Evolutionary conservation across 169 alveolate genomes (phyloP).

Genomic region (Plasmodium vinckei): DNA sequence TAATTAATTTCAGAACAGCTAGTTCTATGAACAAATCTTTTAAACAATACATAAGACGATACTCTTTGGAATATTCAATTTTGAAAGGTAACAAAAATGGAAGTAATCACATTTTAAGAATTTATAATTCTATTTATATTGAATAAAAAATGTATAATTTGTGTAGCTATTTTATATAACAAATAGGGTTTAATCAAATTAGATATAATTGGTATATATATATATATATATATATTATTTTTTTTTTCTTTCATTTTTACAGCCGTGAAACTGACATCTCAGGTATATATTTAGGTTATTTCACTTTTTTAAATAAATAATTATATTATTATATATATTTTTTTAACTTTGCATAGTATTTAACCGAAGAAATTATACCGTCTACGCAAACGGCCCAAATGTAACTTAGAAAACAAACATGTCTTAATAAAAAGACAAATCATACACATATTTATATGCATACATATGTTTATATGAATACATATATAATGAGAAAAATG

Average conservation of each 20-base stretch:
- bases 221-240: not conserved
- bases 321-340: slow-evolving; percentile 11
- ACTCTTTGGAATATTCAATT: slow-evolving; percentile 62
- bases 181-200: too few relatives aligned
- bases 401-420: slow-evolving; percentile 15
- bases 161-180: too few relatives aligned
- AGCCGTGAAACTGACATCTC: slow-evolving; percentile 66
- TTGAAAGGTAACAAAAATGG: slow-evolving; percentile 53
- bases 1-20: slow-evolving; percentile 69
- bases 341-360: slow-evolving; percentile 8
- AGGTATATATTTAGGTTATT: slow-evolving; percentile 13
- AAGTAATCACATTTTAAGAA: not conserved
- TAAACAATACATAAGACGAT: slow-evolving; percentile 49
- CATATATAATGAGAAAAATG: not conserved
- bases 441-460: not conserved
- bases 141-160: not conserved
- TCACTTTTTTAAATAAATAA: not conserved
- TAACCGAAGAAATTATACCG: slow-evolving; percentile 63
- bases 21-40: slow-evolving; percentile 66
- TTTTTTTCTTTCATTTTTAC: slow-evolving; percentile 2
- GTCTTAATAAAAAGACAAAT: not conserved
- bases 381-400: slow-evolving; percentile 74
- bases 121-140: not conserved
- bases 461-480: not conserved
- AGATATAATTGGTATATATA: too few relatives aligned